These are phyloP conservation scores for Ascodesmis nigricans DNA, from an alignment of 495 filamentous ascomycete genomes.

Conservation along the genomic window DNA sequence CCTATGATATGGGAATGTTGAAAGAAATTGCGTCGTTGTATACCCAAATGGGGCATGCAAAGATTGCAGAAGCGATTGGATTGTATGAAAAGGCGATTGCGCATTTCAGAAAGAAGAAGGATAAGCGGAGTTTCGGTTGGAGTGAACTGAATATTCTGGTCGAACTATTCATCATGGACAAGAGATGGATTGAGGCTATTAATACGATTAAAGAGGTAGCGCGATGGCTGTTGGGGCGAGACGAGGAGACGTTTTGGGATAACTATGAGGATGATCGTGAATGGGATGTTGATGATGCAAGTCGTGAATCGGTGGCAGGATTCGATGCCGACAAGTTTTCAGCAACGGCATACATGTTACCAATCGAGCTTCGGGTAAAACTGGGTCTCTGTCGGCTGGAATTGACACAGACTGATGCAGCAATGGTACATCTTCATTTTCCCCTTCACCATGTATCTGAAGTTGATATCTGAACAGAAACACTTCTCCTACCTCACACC, in stretches of 20 bases:
- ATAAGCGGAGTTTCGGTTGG: constrained; percentile 44
- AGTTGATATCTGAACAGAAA: constrained; percentile 22
- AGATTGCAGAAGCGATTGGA: constrained; percentile 17
- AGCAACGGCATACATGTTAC: constrained; percentile 49
- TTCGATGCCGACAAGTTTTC: constrained; percentile 35
- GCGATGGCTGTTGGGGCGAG: constrained; percentile 63
- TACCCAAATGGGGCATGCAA: constrained; percentile 16
- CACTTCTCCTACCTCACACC: constrained; percentile 25
- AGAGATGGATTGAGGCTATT: constrained; percentile 41
- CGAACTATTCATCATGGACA: constrained; percentile 47
- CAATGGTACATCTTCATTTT: constrained; percentile 31
- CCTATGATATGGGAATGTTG: constrained; percentile 20
- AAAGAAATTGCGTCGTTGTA: constrained; percentile 18
- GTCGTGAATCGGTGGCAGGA: constrained; percentile 31
- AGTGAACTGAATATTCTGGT: constrained; percentile 63
- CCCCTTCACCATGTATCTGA: background rate
- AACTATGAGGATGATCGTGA: constrained; percentile 65
- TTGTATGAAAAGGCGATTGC: constrained; percentile 20
- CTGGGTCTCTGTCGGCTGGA: constrained; percentile 61
- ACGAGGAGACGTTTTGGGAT: constrained; percentile 60
- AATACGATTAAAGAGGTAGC: constrained; percentile 42
- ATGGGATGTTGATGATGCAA: constrained; percentile 62
- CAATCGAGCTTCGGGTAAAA: constrained; percentile 66
- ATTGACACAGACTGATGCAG: constrained; percentile 48
- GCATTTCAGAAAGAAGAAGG: constrained; percentile 15